phyloP scores from a whole-genome alignment of 2,329 filamentous ascomycete genomes.

The Xylaria sp. region DNA sequence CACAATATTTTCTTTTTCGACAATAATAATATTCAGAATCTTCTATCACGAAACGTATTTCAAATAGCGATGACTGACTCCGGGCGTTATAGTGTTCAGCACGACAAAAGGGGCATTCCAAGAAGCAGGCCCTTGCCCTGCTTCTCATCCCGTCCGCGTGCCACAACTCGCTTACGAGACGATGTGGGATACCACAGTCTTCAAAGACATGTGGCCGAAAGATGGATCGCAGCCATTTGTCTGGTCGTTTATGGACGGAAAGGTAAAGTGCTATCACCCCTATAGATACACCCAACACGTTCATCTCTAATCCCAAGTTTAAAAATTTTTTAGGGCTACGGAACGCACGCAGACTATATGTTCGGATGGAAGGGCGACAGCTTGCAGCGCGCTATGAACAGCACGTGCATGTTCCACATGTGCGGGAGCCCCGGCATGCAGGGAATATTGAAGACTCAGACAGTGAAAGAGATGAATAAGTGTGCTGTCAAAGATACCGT shows the following conservation, averaged over 20 bases:
- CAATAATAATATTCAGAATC: too few species aligned
- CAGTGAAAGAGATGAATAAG: constrained; percentile 31
- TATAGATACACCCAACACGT: too few species aligned
- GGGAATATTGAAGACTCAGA: constrained; percentile 32
- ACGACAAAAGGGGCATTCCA: constrained; percentile 40
- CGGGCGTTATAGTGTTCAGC: too few species aligned
- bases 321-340: too few species aligned
- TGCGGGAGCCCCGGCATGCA: constrained; percentile 38
- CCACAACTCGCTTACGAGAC: constrained; percentile 58
- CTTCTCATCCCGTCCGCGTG: constrained; percentile 54
- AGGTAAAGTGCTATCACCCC: too few species aligned
- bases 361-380: constrained; percentile 51
- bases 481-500: constrained; percentile 24
- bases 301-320: too few species aligned
- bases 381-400: constrained; percentile 49
- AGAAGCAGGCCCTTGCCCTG: constrained; percentile 50
- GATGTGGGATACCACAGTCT: constrained; percentile 55
- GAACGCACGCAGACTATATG: constrained; percentile 54
- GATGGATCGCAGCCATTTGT: constrained; percentile 49
- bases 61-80: too few species aligned
- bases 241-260: constrained; percentile 46
- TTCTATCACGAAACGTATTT: too few species aligned
- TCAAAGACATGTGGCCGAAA: constrained; percentile 51
- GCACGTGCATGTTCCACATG: constrained; percentile 46
- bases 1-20: too few species aligned